Evolutionary conservation across 345 rosid species (phyloP).

Genomic region (Salix udensis): DNA sequence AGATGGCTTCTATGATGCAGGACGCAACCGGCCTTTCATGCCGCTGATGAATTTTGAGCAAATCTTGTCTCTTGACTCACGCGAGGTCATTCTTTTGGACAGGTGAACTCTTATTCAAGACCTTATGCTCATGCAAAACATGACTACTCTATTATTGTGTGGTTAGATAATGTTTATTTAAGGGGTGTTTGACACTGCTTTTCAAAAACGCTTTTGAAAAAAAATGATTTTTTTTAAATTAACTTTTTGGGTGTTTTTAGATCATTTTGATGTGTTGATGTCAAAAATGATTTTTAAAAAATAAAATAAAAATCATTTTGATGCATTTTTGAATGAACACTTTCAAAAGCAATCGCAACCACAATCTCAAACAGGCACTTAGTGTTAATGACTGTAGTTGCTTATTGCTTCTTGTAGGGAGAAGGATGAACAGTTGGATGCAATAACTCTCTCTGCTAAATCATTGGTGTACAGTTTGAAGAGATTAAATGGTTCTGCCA

Average conservation of each 20-base stretch:
- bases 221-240: too few relatives aligned
- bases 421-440: conserved; percentile 86
- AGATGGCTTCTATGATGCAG: conserved; percentile 97
- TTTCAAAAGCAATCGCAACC: too few relatives aligned
- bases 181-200: too few relatives aligned
- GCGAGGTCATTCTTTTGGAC: conserved; percentile 96
- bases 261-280: too few relatives aligned
- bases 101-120: conserved; percentile 42
- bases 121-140: not conserved
- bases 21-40: conserved; percentile 91
- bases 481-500: conserved; percentile 41
- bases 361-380: too few relatives aligned
- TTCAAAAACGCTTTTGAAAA: too few relatives aligned
- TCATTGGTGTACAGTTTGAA: conserved; percentile 53
- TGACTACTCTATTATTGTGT: not conserved
- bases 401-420: conserved; percentile 38
- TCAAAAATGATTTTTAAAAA: too few relatives aligned
- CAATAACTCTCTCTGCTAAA: conserved; percentile 66
- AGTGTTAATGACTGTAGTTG: not conserved
- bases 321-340: too few relatives aligned
- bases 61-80: conserved; percentile 61
- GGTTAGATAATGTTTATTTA: not conserved
- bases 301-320: too few relatives aligned
- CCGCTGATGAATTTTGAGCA: conserved; percentile 56
- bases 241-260: too few relatives aligned